phyloP scores from a whole-genome alignment of 139 green algal species.

The Trebouxia sp. region DNA sequence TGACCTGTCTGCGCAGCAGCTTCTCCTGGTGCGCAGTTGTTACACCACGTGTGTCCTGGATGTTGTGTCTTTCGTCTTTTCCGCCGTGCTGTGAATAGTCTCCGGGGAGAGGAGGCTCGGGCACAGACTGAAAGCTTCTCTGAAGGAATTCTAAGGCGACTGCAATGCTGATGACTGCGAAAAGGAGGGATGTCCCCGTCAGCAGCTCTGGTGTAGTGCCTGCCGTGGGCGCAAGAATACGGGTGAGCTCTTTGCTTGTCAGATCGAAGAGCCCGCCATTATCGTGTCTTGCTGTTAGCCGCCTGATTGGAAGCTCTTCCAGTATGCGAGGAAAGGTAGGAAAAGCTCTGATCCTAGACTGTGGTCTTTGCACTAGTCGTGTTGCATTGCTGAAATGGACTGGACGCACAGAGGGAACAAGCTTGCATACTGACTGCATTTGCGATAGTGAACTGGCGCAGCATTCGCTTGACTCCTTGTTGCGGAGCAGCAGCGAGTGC shows the following conservation, averaged over 20 bases:
- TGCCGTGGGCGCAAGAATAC: not conserved
- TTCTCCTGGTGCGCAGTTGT: constrained; percentile 18
- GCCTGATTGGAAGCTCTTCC: constrained; percentile 10
- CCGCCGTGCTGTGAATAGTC: not conserved
- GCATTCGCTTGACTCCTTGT: too few species aligned
- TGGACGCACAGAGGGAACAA: too few species aligned
- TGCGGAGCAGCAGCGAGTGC: too few species aligned
- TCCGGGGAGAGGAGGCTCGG: not conserved
- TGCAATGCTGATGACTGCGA: not conserved
- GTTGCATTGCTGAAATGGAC: too few species aligned
- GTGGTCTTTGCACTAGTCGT: too few species aligned
- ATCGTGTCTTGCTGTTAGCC: not conserved
- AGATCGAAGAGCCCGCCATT: not conserved
- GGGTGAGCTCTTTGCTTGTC: not conserved
- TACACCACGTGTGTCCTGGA: not conserved
- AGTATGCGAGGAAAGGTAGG: constrained; percentile 4
- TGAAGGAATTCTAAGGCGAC: constrained; percentile 2
- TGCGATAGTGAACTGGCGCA: too few species aligned
- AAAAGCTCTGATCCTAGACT: not conserved
- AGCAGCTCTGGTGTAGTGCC: constrained; percentile 11
- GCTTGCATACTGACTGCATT: too few species aligned
- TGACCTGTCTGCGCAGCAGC: constrained; percentile 8
- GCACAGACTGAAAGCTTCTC: constrained; percentile 3
- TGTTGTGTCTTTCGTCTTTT: not conserved
- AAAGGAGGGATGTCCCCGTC: not conserved